These are phyloP conservation scores for Rutstroemia sp. DNA, from an alignment of 2,329 filamentous ascomycete genomes.

Conservation along the genomic window DNA sequence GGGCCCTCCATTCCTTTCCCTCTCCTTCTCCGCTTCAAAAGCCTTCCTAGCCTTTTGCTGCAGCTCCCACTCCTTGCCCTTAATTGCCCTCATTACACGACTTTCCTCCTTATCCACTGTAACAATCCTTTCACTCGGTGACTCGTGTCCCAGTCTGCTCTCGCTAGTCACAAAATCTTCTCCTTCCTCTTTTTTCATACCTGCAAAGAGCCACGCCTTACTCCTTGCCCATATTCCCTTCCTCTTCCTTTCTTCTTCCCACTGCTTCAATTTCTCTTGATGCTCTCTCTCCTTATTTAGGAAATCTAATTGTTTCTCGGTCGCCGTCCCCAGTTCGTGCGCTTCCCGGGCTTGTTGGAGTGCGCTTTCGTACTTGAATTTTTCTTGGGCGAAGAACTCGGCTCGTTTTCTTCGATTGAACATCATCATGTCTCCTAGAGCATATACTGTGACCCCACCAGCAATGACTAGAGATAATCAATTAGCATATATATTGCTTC, in stretches of 20 bases:
- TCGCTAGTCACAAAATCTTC: conserved; percentile 21
- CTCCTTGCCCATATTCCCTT: conserved; percentile 21
- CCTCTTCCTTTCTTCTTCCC: conserved; percentile 21
- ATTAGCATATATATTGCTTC: conserved; percentile 4
- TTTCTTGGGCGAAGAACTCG: conserved; percentile 48
- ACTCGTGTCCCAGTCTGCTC: conserved; percentile 19
- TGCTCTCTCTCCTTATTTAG: conserved; percentile 51
- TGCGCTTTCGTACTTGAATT: conserved; percentile 38
- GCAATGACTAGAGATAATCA: conserved; percentile 40
- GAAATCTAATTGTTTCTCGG: conserved; percentile 43
- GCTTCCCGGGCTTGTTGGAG: conserved; percentile 38
- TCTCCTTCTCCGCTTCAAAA: conserved; percentile 27
- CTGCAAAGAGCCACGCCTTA: conserved; percentile 28
- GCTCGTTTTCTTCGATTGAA: conserved; percentile 59
- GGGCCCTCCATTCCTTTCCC: conserved; percentile 23
- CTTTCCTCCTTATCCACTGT: conserved; percentile 18
- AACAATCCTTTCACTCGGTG: conserved; percentile 21
- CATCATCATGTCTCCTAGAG: conserved; percentile 57
- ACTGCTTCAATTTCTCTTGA: conserved; percentile 12
- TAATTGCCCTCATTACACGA: conserved; percentile 23
- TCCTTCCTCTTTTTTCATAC: conserved; percentile 28
- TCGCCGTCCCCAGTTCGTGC: conserved; percentile 35
- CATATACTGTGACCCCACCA: conserved; percentile 54
- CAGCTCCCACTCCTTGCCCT: conserved; percentile 24
- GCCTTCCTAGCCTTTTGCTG: conserved; percentile 22